Conservation (phyloP, 1,139 yeast genomes). For the Maudiozyma humilis region DNA sequence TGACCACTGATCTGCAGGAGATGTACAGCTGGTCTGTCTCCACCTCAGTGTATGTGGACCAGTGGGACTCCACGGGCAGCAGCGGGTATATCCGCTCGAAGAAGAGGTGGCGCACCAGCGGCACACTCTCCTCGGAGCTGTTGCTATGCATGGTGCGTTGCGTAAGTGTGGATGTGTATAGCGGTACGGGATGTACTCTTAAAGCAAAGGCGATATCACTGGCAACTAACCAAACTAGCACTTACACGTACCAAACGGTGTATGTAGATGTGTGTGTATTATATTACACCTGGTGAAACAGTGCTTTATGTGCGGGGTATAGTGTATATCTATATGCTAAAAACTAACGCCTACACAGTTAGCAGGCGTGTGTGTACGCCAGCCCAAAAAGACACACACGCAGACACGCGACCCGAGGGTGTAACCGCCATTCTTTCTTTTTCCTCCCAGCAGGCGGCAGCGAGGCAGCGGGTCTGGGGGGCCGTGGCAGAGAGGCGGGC, state of each 20-base stretch:
- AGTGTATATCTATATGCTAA: not conserved
- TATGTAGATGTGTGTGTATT: not conserved
- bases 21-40: conserved; percentile 24
- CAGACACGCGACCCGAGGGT: not conserved
- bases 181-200: too few relatives aligned
- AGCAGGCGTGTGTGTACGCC: too few relatives aligned
- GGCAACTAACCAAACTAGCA: too few relatives aligned
- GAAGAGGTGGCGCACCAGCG: conserved; percentile 18
- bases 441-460: not conserved
- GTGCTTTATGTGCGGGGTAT: not conserved
- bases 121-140: not conserved
- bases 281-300: not conserved
- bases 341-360: too few relatives aligned
- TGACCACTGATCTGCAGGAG: conserved; percentile 23
- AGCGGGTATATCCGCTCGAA: conserved; percentile 20
- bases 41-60: conserved; percentile 21
- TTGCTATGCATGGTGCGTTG: not conserved
- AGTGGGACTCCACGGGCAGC: conserved; percentile 21
- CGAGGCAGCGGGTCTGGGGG: too few relatives aligned
- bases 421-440: not conserved
- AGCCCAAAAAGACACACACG: too few relatives aligned
- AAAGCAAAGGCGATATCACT: too few relatives aligned
- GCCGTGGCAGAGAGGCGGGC: too few relatives aligned
- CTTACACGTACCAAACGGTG: too few relatives aligned
- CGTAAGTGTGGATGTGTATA: too few relatives aligned